Base-by-base conservation (phyloP, 2,329 filamentous ascomycete genomes). In the Claviceps monticola region DNA sequence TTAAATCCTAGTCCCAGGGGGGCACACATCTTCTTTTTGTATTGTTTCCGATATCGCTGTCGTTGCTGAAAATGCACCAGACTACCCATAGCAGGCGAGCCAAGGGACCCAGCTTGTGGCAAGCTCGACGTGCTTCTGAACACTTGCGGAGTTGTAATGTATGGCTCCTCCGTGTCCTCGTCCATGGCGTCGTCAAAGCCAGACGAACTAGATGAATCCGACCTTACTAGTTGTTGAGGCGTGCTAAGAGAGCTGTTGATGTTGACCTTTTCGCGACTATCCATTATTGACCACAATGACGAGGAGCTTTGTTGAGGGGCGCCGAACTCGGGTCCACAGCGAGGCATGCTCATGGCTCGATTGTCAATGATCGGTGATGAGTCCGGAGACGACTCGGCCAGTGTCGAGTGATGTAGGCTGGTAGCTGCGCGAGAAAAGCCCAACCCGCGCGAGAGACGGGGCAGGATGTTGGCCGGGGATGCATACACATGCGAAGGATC, bases 401-500 rank as follows among this genome's bases (percentile, higher is more conserved):
- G 78, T 0, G 87, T 97, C 16, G 91, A 96, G 67, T 97, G 93
- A 68, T 97, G 93, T 21, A 98, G 75, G 64, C 90, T 95, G 11
- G 91, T 96, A 56, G 88, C 93, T 11, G 90, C 90, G 58, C 91
- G 80, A 42, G 91, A 91, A 67, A 95, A 97, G 69, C 97, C 91
- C 55, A 96, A 74, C 44, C 91, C 91, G 52, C 91, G 81, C 34
- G 90, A 96, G 55, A 90, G 83, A 57, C 91, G 82, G 17, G 91
- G 91, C 7, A 97, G 76, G 46, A 95, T 86, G 51, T 90, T 94
- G 26, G 86, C 84, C 2, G 90, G 89, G 1, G 88, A 91, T 43
- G 86, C 85, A 71, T 94, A 95, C 47, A 83, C 88, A 58, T 89
- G 86, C 19, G 84, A 84, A 52, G 86, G 78, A 66, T 95, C 89